Evolutionary conservation across 306 rosid species (phyloP), one percentile per base, ranked within the genome.

Genomic region (Oxytropis ochrocephala): DNA sequence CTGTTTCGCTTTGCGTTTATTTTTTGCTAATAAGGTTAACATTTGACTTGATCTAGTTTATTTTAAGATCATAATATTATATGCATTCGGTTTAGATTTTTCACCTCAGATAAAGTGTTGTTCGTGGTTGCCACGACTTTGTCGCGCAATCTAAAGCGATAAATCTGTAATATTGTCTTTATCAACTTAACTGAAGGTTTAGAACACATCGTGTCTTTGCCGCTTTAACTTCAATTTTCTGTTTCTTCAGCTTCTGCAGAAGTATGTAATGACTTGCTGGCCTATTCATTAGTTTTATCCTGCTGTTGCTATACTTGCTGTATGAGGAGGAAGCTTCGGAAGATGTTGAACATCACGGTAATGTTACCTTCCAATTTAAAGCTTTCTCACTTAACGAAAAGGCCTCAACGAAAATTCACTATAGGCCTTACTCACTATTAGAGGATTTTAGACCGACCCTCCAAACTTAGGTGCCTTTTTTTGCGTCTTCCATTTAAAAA

Each of bases 241-340:
- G 61, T 36, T 57, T 73, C 74, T 79, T 55, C 90, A 90, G 96
- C 98, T 72, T 70, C 94, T 9, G 91, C 88, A 21, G 98, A 94
- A 78, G 91, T 86, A 39, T 95, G 92, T 69, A 95, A 95, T 33
- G 99, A 95, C 16, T 83, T 95, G 85, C 75, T 95, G 91, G 96
- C 91, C 32, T 95, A 95, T 85, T 87, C 97, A 0, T 74, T 95
- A 69, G 42, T 95, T 61, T 69, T 88, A 66, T 89, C 97, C 11
- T 95, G 99, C 79, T 95, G 97, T 78, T 95, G 99, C 85, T 91
- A 95, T 62, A 95, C 99, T 8, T 91, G 99, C 79, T 87, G 95
- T 61, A 75, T 91, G 36, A 87, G 99, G 82, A 91, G 91, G 76
- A 91, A 89, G 68, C 95, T 95, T 48, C 94, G 99, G 75, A 87